A percentile compares a stretch with the other conserved stretches of the same genome.
Evolutionary conservation across 2,329 filamentous ascomycete genomes (phyloP).

Genomic region (Penicillium expansum): DNA sequence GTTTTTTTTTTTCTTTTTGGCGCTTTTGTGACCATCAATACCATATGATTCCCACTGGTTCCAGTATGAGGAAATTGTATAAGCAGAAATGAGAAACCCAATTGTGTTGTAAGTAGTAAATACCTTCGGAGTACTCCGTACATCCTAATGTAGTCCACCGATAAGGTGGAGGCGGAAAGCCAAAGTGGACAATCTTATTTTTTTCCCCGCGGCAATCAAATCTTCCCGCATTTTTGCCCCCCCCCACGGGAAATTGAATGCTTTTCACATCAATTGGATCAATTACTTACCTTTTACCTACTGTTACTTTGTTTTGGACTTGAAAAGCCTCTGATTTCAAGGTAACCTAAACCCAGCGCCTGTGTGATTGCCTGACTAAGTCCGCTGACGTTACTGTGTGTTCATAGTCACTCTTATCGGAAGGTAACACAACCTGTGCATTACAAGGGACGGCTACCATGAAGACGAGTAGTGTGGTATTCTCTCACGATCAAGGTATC

Average conservation of each 20-base stretch:
- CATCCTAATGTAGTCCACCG: no score
- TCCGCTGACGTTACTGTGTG: not conserved
- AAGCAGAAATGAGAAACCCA: not conserved
- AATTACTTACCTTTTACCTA: not conserved
- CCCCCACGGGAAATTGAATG: not conserved
- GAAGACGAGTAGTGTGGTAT: constrained; percentile 41
- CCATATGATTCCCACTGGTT: constrained; percentile 19
- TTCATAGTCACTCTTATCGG: constrained; percentile 1
- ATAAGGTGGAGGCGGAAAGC: constrained; percentile 16
- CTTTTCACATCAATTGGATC: not conserved
- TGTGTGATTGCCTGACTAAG: not conserved
- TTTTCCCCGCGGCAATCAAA: constrained; percentile 18
- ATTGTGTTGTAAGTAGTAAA: not conserved
- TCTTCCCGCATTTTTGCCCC: constrained; percentile 3
- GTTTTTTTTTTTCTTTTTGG: constrained; percentile 10
- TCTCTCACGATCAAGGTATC: constrained; percentile 44
- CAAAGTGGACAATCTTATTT: constrained; percentile 14
- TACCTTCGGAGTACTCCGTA: no score
- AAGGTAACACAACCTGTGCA: constrained; percentile 21
- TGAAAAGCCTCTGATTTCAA: not conserved
- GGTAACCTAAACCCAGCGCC: not conserved
- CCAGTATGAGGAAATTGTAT: constrained; percentile 2
- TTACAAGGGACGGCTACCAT: constrained; percentile 31
- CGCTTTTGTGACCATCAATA: constrained; percentile 15
- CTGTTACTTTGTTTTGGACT: not conserved